These are phyloP conservation scores for Solanum virginianum DNA, from an alignment of 257 asterid species.

Conservation along the genomic window DNA sequence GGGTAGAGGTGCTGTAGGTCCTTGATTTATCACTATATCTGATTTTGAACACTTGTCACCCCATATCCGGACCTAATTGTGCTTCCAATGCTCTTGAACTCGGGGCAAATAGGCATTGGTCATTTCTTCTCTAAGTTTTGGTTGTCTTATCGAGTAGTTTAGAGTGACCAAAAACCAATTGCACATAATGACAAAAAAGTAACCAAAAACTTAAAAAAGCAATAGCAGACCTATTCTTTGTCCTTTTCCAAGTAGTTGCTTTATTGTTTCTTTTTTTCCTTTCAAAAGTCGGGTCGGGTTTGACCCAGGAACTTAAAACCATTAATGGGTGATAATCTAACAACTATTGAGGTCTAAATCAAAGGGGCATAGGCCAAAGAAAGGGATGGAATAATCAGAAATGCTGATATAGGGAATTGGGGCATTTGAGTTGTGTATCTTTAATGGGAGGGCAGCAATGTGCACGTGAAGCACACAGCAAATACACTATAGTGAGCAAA, in stretches of 20 bases:
- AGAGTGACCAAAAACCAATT: background rate
- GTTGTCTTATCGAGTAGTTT: background rate
- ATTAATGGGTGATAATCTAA: background rate
- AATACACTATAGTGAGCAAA: background rate
- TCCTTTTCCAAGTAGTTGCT: background rate
- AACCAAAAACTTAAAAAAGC: background rate
- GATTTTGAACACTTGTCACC: constrained; percentile 64
- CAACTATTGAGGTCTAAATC: background rate
- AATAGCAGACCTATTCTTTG: background rate
- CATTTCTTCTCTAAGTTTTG: background rate
- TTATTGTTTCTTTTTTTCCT: background rate
- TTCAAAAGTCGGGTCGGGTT: background rate
- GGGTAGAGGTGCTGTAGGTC: constrained; percentile 63
- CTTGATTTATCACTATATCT: constrained; percentile 66
- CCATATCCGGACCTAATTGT: constrained; percentile 40
- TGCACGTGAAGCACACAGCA: background rate
- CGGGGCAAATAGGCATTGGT: background rate
- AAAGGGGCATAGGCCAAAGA: background rate
- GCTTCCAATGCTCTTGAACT: background rate
- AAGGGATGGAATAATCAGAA: background rate
- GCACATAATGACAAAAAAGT: background rate
- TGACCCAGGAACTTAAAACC: background rate
- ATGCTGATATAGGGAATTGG: background rate
- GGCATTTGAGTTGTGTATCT: background rate
- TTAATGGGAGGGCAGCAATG: background rate